Base-by-base conservation (phyloP, 495 filamentous ascomycete genomes). In the Penicillium chermesinum region DNA sequence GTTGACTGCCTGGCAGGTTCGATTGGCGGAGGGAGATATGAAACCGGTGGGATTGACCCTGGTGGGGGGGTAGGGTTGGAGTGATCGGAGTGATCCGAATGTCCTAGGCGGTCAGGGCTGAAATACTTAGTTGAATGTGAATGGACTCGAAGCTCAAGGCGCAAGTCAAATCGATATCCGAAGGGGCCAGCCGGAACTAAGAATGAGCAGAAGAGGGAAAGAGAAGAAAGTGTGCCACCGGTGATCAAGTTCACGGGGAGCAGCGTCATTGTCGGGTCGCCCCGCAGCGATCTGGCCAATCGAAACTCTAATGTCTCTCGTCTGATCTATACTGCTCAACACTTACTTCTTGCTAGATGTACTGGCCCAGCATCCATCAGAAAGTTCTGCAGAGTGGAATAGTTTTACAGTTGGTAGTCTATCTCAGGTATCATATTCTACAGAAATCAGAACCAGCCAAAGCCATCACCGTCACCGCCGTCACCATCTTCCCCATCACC, bases 401-500 rank as follows among this genome's bases (percentile, higher is more conserved):
- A 25, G 12, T 27, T 43, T 22, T 14, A 27, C 30, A 53, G 30
- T 19, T 30, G 14, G 9, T 41, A 19, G 18, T 30, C 9, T 41
- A 43, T 7, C 30, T 10, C 16, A 34, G 41, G 45, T 49, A 58
- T 48, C 22, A 21, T 62, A 53, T 30, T 53, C 38, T 57, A 62
- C 52, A 57, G 8, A 27, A 7, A 45, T 48, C 53, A 65, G 27
- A 68, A 71, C 48, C 52, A 71, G 48, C 67, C 65, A 45, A 50
- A 66, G 52, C 63, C 66, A 47, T 74, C 72, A 41, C 61, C 69
- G 6, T 62, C 70, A 7, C 53, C 68, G 12, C 46, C 66, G 15
- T 57, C 65, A 14, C 39, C 44, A 18, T 48, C 55, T 39, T 48
- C 64, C 30, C 51, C 62, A 27, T 50, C 59, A 18, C 55, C 61